Evolutionary conservation across 345 rosid species (phyloP), one percentile per base, ranked within the genome.

Genomic region (Geranium rotundifolium): DNA sequence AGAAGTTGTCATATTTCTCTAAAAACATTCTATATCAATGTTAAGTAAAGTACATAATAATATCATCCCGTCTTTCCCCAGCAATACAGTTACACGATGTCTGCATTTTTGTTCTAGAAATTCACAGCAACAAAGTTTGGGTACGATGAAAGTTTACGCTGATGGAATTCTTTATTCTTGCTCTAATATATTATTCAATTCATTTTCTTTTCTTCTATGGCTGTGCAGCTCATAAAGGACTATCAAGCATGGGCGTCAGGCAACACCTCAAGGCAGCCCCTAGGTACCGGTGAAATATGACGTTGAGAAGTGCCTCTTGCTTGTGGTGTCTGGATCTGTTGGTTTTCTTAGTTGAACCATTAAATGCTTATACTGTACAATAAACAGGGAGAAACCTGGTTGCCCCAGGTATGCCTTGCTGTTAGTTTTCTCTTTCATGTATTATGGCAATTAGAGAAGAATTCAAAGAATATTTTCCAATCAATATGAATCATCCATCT

Each of bases 181-280:
- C 13, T 46, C 52, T 46, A 34, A 1, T 34, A 34, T 0, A 34
- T 34, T 34, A 4, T 34, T 34, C 4, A 4, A 34, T 34, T 34
- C 41, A 34, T 19, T 27, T 41, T 20, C 19, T 18, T 54, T 19
- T n/a, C 57, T 23, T 14, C 15, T 12, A 54, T 58, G 29, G 31
- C 19, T 37, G 59, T 39, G 76, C 80, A 92, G 96, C 95, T 92
- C 58, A 82, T 76, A 1, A 87, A 89, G 75, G 96, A 92, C 75
- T 92, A 87, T 77, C 75, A 81, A 76, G 96, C 91, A 58, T 92
- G 96, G 96, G 95, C 96, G 15, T 75, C 95, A 19, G 93, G 96
- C 9, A 86, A 92, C 64, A 67, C 75, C 66, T 89, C 96, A 61
- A 87, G 96, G 72, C 96, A 92, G 81, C 82, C 95, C 29, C 88